Base-by-base conservation (phyloP, 345 rosid species). In the Linum usitatissimum region DNA sequence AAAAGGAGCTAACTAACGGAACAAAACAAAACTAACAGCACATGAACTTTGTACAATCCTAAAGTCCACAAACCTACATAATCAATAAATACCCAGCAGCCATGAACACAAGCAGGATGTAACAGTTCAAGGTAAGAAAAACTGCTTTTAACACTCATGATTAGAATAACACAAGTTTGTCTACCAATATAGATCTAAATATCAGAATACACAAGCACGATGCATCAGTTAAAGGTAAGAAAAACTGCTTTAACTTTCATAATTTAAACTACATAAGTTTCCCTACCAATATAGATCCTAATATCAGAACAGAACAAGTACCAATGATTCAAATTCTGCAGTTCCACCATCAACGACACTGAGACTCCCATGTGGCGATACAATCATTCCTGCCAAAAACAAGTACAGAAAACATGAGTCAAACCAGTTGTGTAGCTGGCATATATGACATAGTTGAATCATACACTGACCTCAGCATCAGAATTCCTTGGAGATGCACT, bases 401-500 rank as follows among this genome's bases (percentile, higher is more conserved):
- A 15, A 45, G 15, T 45, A 1, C 38, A 45, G 17, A 45, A 45
- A 45, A 10, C 13, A 45, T 45, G 4, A 45, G 51, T 45, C 15
- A 45, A 9, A 45, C 15, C 51, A 45, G 51, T 15, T 45, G 13
- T 45, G 51, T 2, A 45, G 51, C 10, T 45, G 14, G 15, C 15
- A 45, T 6, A 45, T 13, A 45, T 45, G 51, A 45, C 13, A 45
- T 10, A 45, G 7, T 45, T 45, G 51, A 45, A 45, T 45, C 13
- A 45, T 45, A 2, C 51, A 62, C 78, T 77, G 62, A 73, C 78
- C 53, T 68, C 71, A 21, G 65, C 73, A 57, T 64, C 73, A 18
- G 63, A 64, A 49, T 68, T 45, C 36, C 59, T 65, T 0, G 70
- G 76, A 53, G 81, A 71, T 34, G 60, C 74, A 56, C 81, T 83